These are phyloP conservation scores for Gossypium lobatum DNA, from an alignment of 441 rosid genomes.

Conservation along the genomic window DNA sequence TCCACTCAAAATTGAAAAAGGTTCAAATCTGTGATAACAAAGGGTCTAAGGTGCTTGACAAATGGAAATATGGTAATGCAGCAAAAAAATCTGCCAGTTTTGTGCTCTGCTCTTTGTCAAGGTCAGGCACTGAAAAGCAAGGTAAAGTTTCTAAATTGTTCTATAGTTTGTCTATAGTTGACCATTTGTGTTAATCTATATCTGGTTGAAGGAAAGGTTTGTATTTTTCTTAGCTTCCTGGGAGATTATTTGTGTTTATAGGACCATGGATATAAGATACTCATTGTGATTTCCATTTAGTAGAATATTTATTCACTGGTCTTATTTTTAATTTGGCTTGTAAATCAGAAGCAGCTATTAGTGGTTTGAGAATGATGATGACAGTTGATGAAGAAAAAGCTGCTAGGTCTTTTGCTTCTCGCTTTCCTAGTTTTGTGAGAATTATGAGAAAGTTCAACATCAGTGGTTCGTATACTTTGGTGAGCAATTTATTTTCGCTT, in stretches of 20 bases:
- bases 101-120: conserved; percentile 20
- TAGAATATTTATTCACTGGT: background rate
- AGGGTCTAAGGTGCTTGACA: conserved; percentile 23
- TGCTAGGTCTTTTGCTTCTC: conserved; percentile 41
- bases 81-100: conserved; percentile 18
- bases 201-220: background rate
- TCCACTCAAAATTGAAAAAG: conserved; percentile 29
- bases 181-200: background rate
- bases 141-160: conserved; percentile 22
- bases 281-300: background rate
- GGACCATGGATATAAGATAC: background rate
- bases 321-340: conserved; percentile 6
- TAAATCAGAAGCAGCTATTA: conserved; percentile 14
- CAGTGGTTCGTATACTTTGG: conserved; percentile 58
- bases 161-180: background rate
- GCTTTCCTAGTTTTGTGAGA: conserved; percentile 48
- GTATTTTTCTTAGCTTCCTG: background rate
- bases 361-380: conserved; percentile 34
- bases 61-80: conserved; percentile 20
- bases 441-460: conserved; percentile 55
- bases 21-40: conserved; percentile 24
- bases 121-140: conserved; percentile 17
- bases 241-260: background rate
- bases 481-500: conserved; percentile 22
- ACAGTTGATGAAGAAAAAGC: conserved; percentile 43